These are phyloP conservation scores for Albugo candida DNA, from an alignment of 352 stramenopile species.

Conservation along the genomic window DNA sequence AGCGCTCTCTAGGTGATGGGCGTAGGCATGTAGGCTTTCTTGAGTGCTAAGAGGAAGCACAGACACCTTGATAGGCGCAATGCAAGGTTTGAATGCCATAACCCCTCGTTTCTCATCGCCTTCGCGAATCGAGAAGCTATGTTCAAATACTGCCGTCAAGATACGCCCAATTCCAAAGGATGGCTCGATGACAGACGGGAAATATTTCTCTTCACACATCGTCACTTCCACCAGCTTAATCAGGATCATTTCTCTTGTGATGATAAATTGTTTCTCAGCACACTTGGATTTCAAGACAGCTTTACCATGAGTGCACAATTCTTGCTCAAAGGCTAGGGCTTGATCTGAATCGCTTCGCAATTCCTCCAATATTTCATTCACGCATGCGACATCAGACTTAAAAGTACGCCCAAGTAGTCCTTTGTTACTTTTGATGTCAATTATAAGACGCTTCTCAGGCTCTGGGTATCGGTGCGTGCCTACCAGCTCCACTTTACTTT, in stretches of 20 bases:
- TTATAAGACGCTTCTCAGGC: slow-evolving; percentile 86
- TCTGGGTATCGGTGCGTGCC: slow-evolving; percentile 78
- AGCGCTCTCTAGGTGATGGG: slow-evolving; percentile 49
- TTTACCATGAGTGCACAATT: slow-evolving; percentile 79
- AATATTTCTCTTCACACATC: slow-evolving; percentile 96
- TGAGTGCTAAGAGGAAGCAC: slow-evolving; percentile 88
- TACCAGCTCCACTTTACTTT: slow-evolving; percentile 77
- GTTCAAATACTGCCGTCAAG: slow-evolving; percentile 95
- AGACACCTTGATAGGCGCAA: slow-evolving; percentile 97
- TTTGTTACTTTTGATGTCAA: slow-evolving; percentile 93
- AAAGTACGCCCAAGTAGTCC: slow-evolving; percentile 92
- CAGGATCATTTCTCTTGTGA: slow-evolving; percentile 90
- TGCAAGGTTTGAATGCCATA: slow-evolving; percentile 92
- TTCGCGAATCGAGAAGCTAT: slow-evolving; percentile 94
- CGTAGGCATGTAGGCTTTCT: slow-evolving; percentile 60
- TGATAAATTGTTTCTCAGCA: slow-evolving; percentile 75
- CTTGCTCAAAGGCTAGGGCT: slow-evolving; percentile 77
- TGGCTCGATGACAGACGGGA: slow-evolving; percentile 97
- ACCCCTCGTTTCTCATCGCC: slow-evolving; percentile 93
- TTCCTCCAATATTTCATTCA: slow-evolving; percentile 47
- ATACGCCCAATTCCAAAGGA: slow-evolving; percentile 98
- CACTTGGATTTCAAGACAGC: slow-evolving; percentile 75
- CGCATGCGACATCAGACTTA: slow-evolving; percentile 81
- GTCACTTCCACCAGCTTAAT: slow-evolving; percentile 90
- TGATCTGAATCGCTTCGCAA: slow-evolving; percentile 84